phyloP scores from a whole-genome alignment of 257 asterid genomes.

The Solanum pinnatisectum region DNA sequence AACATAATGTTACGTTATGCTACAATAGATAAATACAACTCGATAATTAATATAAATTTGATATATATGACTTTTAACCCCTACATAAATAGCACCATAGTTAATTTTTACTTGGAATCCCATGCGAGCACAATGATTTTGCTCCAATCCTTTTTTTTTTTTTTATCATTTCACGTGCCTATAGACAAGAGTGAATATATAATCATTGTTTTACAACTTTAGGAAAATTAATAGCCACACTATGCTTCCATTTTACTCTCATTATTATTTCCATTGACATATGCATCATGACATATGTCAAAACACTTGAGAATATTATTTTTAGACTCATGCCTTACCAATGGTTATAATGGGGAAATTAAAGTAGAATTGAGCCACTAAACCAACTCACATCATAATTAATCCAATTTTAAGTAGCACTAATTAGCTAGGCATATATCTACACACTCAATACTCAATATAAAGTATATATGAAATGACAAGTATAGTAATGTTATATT shows the following conservation, averaged over 20 bases:
- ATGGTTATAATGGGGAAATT: background rate
- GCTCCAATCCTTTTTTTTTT: background rate
- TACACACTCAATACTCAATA: background rate
- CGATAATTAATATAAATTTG: background rate
- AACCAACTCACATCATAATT: background rate
- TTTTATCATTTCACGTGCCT: background rate
- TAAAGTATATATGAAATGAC: background rate
- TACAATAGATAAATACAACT: background rate
- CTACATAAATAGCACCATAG: background rate
- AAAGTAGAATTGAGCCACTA: background rate
- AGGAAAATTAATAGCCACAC: background rate
- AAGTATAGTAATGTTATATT: background rate
- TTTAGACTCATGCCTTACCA: background rate
- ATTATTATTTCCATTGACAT: background rate
- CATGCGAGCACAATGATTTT: slow-evolving; percentile 15
- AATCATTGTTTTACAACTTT: background rate
- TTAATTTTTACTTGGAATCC: background rate
- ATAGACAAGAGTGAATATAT: background rate
- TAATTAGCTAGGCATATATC: background rate
- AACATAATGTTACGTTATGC: background rate
- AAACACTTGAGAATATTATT: background rate
- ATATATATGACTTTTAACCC: background rate
- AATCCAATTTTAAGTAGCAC: background rate
- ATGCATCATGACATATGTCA: background rate
- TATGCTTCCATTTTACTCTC: background rate